A percentile compares a stretch with the other conserved stretches of the same genome.
Evolutionary conservation across 805 yeast genomes (phyloP).

Genomic region (Kodamaea kakaduensis): DNA sequence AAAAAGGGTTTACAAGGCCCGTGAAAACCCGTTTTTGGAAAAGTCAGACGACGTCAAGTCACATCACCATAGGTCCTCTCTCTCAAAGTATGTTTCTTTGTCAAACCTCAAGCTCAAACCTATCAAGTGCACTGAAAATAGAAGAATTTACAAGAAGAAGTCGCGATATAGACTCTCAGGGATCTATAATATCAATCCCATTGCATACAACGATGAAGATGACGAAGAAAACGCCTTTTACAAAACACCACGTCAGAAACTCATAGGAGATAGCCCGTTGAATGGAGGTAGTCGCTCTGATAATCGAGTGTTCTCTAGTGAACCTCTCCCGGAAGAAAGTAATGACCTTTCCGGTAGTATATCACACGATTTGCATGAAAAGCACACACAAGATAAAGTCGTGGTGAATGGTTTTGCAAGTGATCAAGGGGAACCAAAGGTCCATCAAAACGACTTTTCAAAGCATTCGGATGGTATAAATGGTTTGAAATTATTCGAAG

Average conservation of each 20-base stretch:
- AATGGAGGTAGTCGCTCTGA: too few relatives aligned
- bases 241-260: constrained; percentile 3
- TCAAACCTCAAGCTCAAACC: constrained; percentile 39
- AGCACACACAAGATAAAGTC: too few relatives aligned
- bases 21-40: constrained; percentile 4
- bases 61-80: not conserved
- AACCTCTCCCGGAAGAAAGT: not conserved
- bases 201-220: constrained; percentile 15
- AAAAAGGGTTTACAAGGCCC: not conserved
- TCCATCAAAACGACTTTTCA: too few relatives aligned
- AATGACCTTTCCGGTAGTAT: not conserved
- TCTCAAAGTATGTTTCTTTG: constrained; percentile 21
- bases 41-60: not conserved
- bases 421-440: too few relatives aligned
- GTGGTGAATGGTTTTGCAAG: too few relatives aligned
- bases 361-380: too few relatives aligned
- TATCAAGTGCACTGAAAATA: constrained; percentile 27
- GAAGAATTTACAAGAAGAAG: constrained; percentile 36
- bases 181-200: constrained; percentile 36
- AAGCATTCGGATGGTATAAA: too few relatives aligned
- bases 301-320: constrained; percentile 1
- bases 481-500: too few relatives aligned
- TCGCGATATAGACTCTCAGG: constrained; percentile 38
- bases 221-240: constrained; percentile 1
- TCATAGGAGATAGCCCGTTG: too few relatives aligned